Conservation (phyloP, 768 basidiomycete genomes). For the Pulveroboletus ravenelii region DNA sequence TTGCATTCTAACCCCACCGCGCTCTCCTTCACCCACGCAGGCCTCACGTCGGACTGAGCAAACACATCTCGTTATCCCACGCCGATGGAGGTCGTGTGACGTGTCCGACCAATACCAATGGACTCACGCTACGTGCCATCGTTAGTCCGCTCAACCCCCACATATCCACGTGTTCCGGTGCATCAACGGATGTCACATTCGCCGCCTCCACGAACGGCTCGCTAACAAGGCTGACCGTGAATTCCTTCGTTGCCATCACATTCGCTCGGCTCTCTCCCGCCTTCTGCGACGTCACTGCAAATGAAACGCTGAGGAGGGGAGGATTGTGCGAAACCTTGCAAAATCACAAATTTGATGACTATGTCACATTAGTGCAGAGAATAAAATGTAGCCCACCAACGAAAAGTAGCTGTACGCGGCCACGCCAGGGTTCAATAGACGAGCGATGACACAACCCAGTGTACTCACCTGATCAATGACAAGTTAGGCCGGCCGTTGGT, state of each 20-base stretch:
- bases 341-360: slow-evolving; percentile 3
- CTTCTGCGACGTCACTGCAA: slow-evolving; percentile 40
- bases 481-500: slow-evolving; percentile 50
- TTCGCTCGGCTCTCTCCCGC: slow-evolving; percentile 64
- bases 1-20: slow-evolving; percentile 59
- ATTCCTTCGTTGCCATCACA: slow-evolving; percentile 59
- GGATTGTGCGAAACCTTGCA: slow-evolving; percentile 54
- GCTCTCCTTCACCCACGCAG: slow-evolving; percentile 53
- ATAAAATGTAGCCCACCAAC: slow-evolving; percentile 37
- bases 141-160: slow-evolving; percentile 61
- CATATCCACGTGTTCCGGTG: slow-evolving; percentile 49
- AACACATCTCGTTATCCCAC: slow-evolving; percentile 1
- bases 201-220: slow-evolving; percentile 58
- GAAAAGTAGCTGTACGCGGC: slow-evolving; percentile 50
- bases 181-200: slow-evolving; percentile 52
- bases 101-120: slow-evolving; percentile 3
- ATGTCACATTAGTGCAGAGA: slow-evolving; percentile 11
- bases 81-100: slow-evolving; percentile 9
- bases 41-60: slow-evolving; percentile 43
- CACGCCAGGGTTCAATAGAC: slow-evolving; percentile 8
- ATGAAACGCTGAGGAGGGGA: slow-evolving; percentile 60
- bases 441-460: background rate
- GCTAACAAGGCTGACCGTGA: slow-evolving; percentile 69
- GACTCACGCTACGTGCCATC: slow-evolving; percentile 47
- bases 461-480: slow-evolving; percentile 58